A percentile compares a stretch with the other conserved stretches of the same genome.
These are phyloP conservation scores for Mortierella sp. DNA, from an alignment of 371 early-diverging fungal genomes.

Conservation along the genomic window DNA sequence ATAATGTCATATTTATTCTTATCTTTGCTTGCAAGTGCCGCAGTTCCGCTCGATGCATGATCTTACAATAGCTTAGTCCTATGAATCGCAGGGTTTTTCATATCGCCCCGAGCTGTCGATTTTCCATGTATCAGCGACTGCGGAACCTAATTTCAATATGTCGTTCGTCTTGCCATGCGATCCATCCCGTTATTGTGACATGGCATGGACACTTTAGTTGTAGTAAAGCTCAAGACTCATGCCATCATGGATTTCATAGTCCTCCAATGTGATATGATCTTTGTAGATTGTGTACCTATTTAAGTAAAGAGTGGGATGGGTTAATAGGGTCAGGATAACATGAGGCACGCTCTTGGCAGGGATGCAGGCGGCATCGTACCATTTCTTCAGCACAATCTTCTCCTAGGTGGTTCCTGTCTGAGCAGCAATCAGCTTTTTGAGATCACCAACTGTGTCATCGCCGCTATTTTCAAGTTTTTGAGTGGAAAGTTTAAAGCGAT, in stretches of 20 bases:
- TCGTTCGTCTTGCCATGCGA: too few species aligned
- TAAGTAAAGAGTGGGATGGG: background rate
- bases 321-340: background rate
- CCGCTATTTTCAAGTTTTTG: slow-evolving; percentile 62
- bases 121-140: too few species aligned
- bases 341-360: background rate
- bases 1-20: too few species aligned
- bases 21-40: too few species aligned
- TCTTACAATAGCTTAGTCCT: too few species aligned
- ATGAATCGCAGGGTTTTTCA: too few species aligned
- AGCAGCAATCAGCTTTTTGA: slow-evolving; percentile 93
- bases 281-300: slow-evolving; percentile 84
- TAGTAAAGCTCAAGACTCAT: slow-evolving; percentile 93
- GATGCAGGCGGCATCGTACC: slow-evolving; percentile 60
- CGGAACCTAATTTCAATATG: too few species aligned
- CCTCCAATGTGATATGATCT: slow-evolving; percentile 94
- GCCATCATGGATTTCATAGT: slow-evolving; percentile 95
- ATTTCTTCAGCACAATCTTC: slow-evolving; percentile 94
- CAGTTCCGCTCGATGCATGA: too few species aligned
- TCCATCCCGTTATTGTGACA: too few species aligned
- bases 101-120: too few species aligned
- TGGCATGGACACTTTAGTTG: slow-evolving; percentile 28
- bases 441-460: slow-evolving; percentile 90
- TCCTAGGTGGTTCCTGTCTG: slow-evolving; percentile 93
- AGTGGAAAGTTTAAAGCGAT: too few species aligned